These are phyloP conservation scores for Leccinum uliginosum DNA, from an alignment of 768 basidiomycete genomes.

Conservation along the genomic window DNA sequence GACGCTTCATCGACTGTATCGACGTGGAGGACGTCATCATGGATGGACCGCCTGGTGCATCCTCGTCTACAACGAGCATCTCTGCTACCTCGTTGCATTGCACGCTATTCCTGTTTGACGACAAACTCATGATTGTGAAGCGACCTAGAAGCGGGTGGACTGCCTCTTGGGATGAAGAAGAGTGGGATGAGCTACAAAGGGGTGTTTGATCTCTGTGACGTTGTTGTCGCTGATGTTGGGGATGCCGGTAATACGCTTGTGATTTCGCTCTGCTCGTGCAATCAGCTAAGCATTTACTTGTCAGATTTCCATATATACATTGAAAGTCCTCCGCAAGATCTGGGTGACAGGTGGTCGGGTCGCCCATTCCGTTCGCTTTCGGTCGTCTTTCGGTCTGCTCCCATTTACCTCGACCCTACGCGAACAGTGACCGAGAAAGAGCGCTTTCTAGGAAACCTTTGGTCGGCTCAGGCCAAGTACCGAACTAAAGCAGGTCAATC, in stretches of 20 bases:
- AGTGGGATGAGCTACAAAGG: conserved; percentile 82
- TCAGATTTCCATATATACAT: conserved; percentile 86
- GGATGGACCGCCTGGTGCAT: conserved; percentile 40
- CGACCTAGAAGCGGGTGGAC: conserved; percentile 58
- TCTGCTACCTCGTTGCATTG: conserved; percentile 62
- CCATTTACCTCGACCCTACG: conserved; percentile 61
- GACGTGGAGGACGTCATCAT: conserved; percentile 81
- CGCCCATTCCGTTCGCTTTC: conserved; percentile 78
- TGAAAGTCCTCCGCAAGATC: conserved; percentile 76
- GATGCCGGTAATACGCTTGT: conserved; percentile 59
- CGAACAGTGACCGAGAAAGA: conserved; percentile 66
- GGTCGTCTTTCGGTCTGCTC: conserved; percentile 71
- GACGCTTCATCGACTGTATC: conserved; percentile 86
- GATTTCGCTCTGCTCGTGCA: not conserved
- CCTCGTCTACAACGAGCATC: conserved; percentile 40
- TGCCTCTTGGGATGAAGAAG: conserved; percentile 67
- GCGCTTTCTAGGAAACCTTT: conserved; percentile 84
- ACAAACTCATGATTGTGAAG: conserved; percentile 89
- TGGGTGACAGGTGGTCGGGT: conserved; percentile 82
- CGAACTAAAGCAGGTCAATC: conserved; percentile 71
- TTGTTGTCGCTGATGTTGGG: conserved; percentile 82
- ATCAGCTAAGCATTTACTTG: conserved; percentile 5
- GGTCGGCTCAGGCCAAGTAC: conserved; percentile 81
- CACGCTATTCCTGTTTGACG: conserved; percentile 90
- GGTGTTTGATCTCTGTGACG: conserved; percentile 77